These are phyloP conservation scores for Boletus subparvulus DNA, from an alignment of 768 basidiomycete species.

Conservation along the genomic window DNA sequence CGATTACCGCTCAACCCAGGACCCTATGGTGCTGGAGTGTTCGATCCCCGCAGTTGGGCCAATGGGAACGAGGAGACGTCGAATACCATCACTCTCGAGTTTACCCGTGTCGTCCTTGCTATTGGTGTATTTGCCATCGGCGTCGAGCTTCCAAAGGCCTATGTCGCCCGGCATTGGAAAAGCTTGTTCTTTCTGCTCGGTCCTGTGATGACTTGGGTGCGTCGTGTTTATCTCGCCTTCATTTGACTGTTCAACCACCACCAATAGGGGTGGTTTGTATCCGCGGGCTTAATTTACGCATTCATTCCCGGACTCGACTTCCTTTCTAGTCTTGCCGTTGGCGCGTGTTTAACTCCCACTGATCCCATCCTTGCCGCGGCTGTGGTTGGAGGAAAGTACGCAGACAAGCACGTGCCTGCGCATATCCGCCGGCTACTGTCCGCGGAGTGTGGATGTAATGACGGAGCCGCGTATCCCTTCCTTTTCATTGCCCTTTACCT, in stretches of 20 bases:
- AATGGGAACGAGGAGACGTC: constrained; percentile 42
- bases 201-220: constrained; percentile 82
- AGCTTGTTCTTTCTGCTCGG: constrained; percentile 81
- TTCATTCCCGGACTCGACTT: constrained; percentile 89
- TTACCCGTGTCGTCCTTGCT: constrained; percentile 88
- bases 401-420: constrained; percentile 93
- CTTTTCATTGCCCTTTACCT: constrained; percentile 89
- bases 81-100: constrained; percentile 85
- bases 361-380: constrained; percentile 37
- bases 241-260: constrained; percentile 4
- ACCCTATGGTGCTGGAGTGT: constrained; percentile 78
- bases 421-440: constrained; percentile 69
- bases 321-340: constrained; percentile 84
- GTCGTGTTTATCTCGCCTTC: constrained; percentile 29
- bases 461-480: constrained; percentile 96
- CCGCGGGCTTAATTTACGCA: constrained; percentile 86
- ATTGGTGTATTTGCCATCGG: constrained; percentile 98
- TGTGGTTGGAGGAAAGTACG: constrained; percentile 93
- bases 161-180: constrained; percentile 91
- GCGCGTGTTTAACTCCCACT: constrained; percentile 91
- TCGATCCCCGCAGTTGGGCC: constrained; percentile 81
- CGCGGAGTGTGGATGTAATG: constrained; percentile 89
- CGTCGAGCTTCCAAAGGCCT: constrained; percentile 95
- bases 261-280: constrained; percentile 87
- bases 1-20: constrained; percentile 41